Evolutionary conservation across 2,329 filamentous ascomycete species (phyloP), one percentile per base, ranked within the genome.

Genomic region (Paraconiothyrium brasiliense): DNA sequence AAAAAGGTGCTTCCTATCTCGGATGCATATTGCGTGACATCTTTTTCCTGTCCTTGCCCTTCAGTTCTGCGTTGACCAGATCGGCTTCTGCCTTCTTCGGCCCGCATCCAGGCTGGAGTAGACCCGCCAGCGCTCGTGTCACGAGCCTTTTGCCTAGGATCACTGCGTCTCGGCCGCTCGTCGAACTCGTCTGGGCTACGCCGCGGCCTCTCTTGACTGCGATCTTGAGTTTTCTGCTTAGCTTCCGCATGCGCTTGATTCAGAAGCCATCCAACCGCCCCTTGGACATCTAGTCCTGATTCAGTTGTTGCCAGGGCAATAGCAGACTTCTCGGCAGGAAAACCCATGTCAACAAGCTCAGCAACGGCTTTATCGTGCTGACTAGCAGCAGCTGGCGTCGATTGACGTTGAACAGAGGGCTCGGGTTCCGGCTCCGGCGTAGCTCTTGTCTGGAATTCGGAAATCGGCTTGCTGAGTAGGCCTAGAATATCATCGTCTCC

Each of bases 301-400:
- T 92, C 90, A 35, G 92, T 97, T 71, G 93, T 90, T 11, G 89
- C 88, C 44, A 99, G 80, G 5, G 93, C 95, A 64, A 90, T 85
- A 57, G 87, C 86, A n/a, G 95, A 91, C 71, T 93, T 93, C 61
- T 97, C 92, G 0, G 89, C 86, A 0, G 92, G 89, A 70, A 99
- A 99, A 0, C 95, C 95, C 87, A 98, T 98, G 68, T 97, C 94
- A 3, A 97, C 89, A 30, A 99, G 82, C 76, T 98, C 93, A 10
- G 92, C 92, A 30, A 98, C 87, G 10, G 93, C 92, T 67, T 87
- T 88, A 72, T 97, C 93, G 60, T 90, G 89, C 1, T 87, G 88
- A 69, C 81, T 82, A 2, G 70, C 70, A 2, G 77, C 62, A 14
- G 62, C 65, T 54, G 70, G 67, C 8, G 70, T 67, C 6, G 67